Evolutionary conservation across 495 filamentous ascomycete species (phyloP).

Genomic region (Lindgomyces ingoldianus): DNA sequence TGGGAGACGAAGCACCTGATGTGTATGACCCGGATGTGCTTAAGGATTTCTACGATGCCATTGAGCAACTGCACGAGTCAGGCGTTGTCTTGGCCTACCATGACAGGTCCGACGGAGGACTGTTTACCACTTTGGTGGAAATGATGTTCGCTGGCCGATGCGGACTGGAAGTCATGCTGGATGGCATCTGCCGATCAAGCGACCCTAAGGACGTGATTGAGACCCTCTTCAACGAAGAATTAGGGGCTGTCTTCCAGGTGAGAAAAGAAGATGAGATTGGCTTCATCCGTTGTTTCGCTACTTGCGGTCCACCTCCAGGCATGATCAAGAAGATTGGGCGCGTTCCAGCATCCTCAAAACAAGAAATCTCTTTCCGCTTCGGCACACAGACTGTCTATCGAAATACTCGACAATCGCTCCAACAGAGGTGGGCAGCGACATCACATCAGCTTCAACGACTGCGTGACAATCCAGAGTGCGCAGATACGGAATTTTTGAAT

Average conservation of each 20-base stretch:
- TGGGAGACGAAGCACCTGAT: slow-evolving; percentile 82
- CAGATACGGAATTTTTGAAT: slow-evolving; percentile 78
- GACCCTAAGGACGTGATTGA: slow-evolving; percentile 66
- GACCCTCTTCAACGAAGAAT: slow-evolving; percentile 90
- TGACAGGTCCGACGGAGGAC: slow-evolving; percentile 88
- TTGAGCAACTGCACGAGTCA: slow-evolving; percentile 80
- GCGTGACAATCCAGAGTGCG: slow-evolving; percentile 84
- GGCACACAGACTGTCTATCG: slow-evolving; percentile 66
- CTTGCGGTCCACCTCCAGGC: slow-evolving; percentile 79
- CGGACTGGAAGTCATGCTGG: slow-evolving; percentile 81
- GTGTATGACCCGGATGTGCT: slow-evolving; percentile 77
- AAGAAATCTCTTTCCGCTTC: slow-evolving; percentile 74
- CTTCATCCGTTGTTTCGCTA: slow-evolving; percentile 89
- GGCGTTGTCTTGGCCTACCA: slow-evolving; percentile 93
- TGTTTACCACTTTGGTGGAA: slow-evolving; percentile 88
- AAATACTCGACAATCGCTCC: slow-evolving; percentile 69
- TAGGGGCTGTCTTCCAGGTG: slow-evolving; percentile 97
- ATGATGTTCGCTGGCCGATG: slow-evolving; percentile 99
- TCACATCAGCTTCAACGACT: slow-evolving; percentile 90
- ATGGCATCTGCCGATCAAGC: slow-evolving; percentile 60
- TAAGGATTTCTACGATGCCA: slow-evolving; percentile 89
- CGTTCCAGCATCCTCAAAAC: slow-evolving; percentile 69
- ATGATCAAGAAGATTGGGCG: slow-evolving; percentile 81
- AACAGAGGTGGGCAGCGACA: slow-evolving; percentile 85
- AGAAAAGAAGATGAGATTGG: slow-evolving; percentile 77